phyloP scores from a whole-genome alignment of 2,329 filamentous ascomycete species.

The Cladosporium velox region DNA sequence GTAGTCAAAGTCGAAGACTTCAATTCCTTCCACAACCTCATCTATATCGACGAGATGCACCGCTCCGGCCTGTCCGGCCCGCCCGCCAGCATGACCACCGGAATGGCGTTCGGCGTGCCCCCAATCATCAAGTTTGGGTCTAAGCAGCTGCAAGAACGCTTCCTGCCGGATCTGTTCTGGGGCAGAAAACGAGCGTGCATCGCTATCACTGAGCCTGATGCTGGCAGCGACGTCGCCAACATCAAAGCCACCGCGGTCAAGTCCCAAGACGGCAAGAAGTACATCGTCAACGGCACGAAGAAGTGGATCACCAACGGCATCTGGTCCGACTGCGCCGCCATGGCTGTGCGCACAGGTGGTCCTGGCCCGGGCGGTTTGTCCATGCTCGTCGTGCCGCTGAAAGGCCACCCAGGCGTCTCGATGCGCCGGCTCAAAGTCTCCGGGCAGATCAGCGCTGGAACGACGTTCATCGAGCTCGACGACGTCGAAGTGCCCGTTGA shows the following conservation, averaged over 20 bases:
- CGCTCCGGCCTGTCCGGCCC: slow-evolving; percentile 67
- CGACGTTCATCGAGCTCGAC: slow-evolving; percentile 74
- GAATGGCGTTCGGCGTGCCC: slow-evolving; percentile 71
- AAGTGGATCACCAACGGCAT: slow-evolving; percentile 80
- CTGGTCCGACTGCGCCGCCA: slow-evolving; percentile 67
- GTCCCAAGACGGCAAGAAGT: slow-evolving; percentile 64
- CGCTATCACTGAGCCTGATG: slow-evolving; percentile 76
- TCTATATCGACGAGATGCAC: slow-evolving; percentile 71
- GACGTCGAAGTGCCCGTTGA: slow-evolving; percentile 70
- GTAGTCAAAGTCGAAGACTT: slow-evolving; percentile 71
- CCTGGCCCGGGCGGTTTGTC: slow-evolving; percentile 64
- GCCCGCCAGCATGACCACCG: slow-evolving; percentile 65
- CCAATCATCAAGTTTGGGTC: slow-evolving; percentile 70
- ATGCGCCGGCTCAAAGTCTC: slow-evolving; percentile 69
- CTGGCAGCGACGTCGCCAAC: slow-evolving; percentile 72
- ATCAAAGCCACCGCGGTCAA: slow-evolving; percentile 68
- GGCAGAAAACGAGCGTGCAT: slow-evolving; percentile 71
- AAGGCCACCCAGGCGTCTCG: slow-evolving; percentile 64
- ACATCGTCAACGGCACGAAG: slow-evolving; percentile 73
- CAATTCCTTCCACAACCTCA: slow-evolving; percentile 69
- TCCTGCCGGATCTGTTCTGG: slow-evolving; percentile 67
- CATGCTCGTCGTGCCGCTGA: slow-evolving; percentile 70
- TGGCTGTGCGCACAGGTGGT: slow-evolving; percentile 73
- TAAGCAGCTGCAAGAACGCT: slow-evolving; percentile 62
- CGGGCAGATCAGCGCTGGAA: slow-evolving; percentile 66